phyloP scores from a whole-genome alignment of 768 basidiomycete genomes.

The Suillus bovinus region DNA sequence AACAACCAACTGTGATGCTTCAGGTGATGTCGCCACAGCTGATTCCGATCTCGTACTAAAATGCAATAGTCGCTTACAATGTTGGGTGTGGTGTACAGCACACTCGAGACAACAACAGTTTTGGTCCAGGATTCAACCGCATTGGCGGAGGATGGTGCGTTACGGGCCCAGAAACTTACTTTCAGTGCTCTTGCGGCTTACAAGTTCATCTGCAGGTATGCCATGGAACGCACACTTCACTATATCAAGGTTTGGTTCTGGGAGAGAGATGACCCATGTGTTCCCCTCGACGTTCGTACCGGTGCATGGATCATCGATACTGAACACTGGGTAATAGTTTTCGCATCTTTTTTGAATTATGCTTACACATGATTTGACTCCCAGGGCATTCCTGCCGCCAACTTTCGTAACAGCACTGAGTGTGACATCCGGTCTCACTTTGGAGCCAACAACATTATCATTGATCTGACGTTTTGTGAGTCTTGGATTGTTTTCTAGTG shows the following conservation, averaged over 20 bases:
- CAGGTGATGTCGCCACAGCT: neutral
- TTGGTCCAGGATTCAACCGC: slow-evolving; percentile 28
- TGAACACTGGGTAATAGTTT: slow-evolving; percentile 31
- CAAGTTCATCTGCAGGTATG: slow-evolving; percentile 36
- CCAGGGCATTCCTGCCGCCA: slow-evolving; percentile 34
- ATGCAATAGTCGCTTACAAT: slow-evolving; percentile 13
- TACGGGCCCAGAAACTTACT: neutral
- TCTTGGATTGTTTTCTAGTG: slow-evolving; percentile 10
- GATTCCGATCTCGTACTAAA: neutral
- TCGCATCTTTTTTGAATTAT: neutral
- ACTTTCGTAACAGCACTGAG: slow-evolving; percentile 34
- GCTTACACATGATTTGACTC: neutral
- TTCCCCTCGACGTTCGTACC: slow-evolving; percentile 26
- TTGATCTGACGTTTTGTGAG: slow-evolving; percentile 64
- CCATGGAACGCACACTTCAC: slow-evolving; percentile 34
- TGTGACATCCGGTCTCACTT: slow-evolving; percentile 41
- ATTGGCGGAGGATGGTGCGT: slow-evolving; percentile 41
- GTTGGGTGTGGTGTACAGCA: slow-evolving; percentile 24
- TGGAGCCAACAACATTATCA: slow-evolving; percentile 34
- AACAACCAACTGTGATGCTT: slow-evolving; percentile 15
- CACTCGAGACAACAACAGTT: slow-evolving; percentile 15
- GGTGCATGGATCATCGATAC: slow-evolving; percentile 25
- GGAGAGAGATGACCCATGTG: slow-evolving; percentile 30
- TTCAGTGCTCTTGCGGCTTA: slow-evolving; percentile 5
- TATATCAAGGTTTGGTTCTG: slow-evolving; percentile 48